Conservation (phyloP, 2,329 filamentous ascomycete genomes). For the Tolypocladium cylindrosporum region DNA sequence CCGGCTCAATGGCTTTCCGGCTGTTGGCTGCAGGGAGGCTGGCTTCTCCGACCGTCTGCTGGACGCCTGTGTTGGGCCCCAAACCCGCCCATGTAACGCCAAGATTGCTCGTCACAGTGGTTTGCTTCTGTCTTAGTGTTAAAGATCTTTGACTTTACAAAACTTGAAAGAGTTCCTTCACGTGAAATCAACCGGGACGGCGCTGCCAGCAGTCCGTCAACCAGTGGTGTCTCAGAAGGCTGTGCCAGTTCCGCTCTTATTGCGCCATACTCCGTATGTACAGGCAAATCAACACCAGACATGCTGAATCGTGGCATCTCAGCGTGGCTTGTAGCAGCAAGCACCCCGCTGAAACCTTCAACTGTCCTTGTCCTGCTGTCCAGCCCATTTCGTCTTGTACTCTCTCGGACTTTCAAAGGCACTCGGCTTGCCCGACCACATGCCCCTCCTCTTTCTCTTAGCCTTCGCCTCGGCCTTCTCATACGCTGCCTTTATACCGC, state of each 20-base stretch:
- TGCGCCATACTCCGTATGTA: background rate
- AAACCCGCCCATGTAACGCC: background rate
- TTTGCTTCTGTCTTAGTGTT: too few relatives aligned
- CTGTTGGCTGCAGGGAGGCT: background rate
- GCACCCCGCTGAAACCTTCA: slow-evolving; percentile 1
- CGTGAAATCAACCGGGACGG: background rate
- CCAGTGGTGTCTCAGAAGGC: background rate
- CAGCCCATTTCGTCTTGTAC: slow-evolving; percentile 56
- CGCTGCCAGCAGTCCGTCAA: background rate
- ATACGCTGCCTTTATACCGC: slow-evolving; percentile 56
- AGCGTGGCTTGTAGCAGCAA: background rate
- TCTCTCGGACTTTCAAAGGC: slow-evolving; percentile 75
- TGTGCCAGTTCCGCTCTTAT: background rate
- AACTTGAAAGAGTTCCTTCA: too few relatives aligned
- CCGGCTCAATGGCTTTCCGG: background rate
- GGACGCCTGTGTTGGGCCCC: background rate
- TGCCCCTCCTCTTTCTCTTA: slow-evolving; percentile 52
- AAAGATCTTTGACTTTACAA: background rate
- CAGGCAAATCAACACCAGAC: background rate
- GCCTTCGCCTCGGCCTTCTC: slow-evolving; percentile 56
- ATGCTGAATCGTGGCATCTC: background rate
- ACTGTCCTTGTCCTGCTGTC: slow-evolving; percentile 8
- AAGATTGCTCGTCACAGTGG: background rate
- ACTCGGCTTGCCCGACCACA: slow-evolving; percentile 62
- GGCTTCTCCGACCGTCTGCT: background rate